Conservation (phyloP, 2,329 filamentous ascomycete species). For the Xylariomycetidae sp. region DNA sequence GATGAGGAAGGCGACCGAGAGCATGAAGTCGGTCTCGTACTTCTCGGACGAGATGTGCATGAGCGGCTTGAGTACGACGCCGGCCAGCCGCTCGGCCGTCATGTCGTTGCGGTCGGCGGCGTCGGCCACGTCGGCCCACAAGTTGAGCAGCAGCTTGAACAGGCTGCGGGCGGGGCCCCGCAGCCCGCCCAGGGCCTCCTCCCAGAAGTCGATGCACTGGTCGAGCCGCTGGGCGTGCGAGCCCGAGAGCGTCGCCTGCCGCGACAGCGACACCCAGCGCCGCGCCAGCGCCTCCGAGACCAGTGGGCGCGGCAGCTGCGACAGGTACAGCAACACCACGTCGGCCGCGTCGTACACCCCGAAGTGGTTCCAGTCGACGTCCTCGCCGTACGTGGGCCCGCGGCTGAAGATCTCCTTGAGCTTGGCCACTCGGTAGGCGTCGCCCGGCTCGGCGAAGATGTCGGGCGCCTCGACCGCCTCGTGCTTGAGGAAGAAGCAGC, state of each 20-base stretch:
- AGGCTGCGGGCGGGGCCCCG: constrained; percentile 31
- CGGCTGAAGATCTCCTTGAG: constrained; percentile 34
- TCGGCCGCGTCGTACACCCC: constrained; percentile 37
- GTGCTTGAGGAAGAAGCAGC: constrained; percentile 32
- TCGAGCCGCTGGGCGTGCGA: constrained; percentile 32
- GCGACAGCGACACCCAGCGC: constrained; percentile 36
- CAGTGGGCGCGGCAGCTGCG: constrained; percentile 34
- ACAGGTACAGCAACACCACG: constrained; percentile 34
- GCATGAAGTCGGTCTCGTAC: constrained; percentile 35
- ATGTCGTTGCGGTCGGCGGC: constrained; percentile 35
- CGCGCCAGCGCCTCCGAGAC: constrained; percentile 33
- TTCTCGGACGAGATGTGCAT: constrained; percentile 31
- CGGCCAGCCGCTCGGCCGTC: constrained; percentile 39
- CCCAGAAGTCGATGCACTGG: constrained; percentile 42
- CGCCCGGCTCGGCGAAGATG: constrained; percentile 33
- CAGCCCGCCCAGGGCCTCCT: constrained; percentile 37
- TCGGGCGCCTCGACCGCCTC: constrained; percentile 30
- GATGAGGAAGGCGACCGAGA: constrained; percentile 40
- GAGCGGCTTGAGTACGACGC: constrained; percentile 33
- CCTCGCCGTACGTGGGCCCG: constrained; percentile 32
- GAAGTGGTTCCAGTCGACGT: constrained; percentile 32
- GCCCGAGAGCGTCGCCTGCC: constrained; percentile 32
- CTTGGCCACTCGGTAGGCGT: constrained; percentile 27
- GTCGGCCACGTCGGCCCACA: constrained; percentile 38
- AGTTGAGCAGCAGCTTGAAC: constrained; percentile 38